phyloP scores from a whole-genome alignment of 805 yeast genomes.

The Saturnispora serradocipensis region DNA sequence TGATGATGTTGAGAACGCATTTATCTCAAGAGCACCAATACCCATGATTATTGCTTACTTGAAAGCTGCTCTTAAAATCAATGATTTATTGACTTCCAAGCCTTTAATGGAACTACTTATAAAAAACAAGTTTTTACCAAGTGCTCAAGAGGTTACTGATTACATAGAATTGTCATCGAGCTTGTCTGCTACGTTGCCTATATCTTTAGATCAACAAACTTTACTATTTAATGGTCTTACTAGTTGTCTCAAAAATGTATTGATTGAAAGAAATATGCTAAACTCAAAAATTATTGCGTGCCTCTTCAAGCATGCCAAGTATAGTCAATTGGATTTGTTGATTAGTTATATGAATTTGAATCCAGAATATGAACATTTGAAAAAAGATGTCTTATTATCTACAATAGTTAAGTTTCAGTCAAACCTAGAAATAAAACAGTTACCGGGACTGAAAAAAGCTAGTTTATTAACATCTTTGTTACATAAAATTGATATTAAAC shows the following conservation, averaged over 20 bases:
- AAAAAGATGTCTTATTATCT: background rate
- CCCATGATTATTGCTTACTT: slow-evolving; percentile 10
- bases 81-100: slow-evolving; percentile 16
- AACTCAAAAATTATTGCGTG: slow-evolving; percentile 4
- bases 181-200: slow-evolving; percentile 9
- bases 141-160: slow-evolving; percentile 6
- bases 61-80: slow-evolving; percentile 8
- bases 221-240: slow-evolving; percentile 21
- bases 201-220: slow-evolving; percentile 15
- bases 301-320: slow-evolving; percentile 15
- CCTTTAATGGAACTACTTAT: slow-evolving; percentile 12
- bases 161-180: slow-evolving; percentile 15
- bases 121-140: slow-evolving; percentile 11
- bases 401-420: background rate
- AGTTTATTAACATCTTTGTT: slow-evolving; percentile 18
- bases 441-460: slow-evolving; percentile 10
- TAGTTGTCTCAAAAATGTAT: slow-evolving; percentile 10
- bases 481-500: slow-evolving; percentile 8
- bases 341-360: slow-evolving; percentile 16
- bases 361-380: slow-evolving; percentile 5
- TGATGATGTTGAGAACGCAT: background rate
- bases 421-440: background rate
- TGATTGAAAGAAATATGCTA: slow-evolving; percentile 10
- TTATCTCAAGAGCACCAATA: slow-evolving; percentile 4
- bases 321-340: slow-evolving; percentile 16